phyloP scores from a whole-genome alignment of 2,329 filamentous ascomycete species.

The Ambrosiella xylebori region DNA sequence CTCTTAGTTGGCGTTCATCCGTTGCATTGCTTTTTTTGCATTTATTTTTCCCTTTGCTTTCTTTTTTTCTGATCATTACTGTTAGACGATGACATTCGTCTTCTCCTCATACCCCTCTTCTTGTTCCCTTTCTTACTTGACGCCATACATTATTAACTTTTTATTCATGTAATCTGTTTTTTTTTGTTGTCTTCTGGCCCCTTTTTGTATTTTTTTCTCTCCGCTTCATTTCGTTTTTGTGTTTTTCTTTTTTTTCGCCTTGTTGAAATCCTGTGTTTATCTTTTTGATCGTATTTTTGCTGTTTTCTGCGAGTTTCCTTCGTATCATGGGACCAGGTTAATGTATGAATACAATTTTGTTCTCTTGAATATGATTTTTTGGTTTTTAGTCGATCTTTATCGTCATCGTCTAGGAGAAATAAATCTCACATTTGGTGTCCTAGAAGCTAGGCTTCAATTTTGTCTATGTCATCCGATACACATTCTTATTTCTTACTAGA shows the following conservation, averaged over 20 bases:
- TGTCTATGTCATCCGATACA: too few species aligned
- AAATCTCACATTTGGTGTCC: too few species aligned
- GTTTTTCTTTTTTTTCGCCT: neutral
- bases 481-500: too few species aligned
- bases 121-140: neutral
- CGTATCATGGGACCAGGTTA: neutral
- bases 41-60: neutral
- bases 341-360: neutral
- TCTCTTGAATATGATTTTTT: neutral
- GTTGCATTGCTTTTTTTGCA: neutral
- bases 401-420: too few species aligned
- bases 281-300: neutral
- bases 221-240: neutral
- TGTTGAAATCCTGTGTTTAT: neutral
- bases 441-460: too few species aligned
- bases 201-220: neutral
- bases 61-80: neutral
- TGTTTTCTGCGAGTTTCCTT: neutral
- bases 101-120: neutral
- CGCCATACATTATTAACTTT: neutral
- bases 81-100: neutral
- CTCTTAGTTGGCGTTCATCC: too few species aligned
- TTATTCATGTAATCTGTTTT: neutral
- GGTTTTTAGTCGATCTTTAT: too few species aligned
- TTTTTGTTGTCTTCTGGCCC: neutral